Conservation (phyloP, 75 land plant species). For the Larix kaempferi region DNA sequence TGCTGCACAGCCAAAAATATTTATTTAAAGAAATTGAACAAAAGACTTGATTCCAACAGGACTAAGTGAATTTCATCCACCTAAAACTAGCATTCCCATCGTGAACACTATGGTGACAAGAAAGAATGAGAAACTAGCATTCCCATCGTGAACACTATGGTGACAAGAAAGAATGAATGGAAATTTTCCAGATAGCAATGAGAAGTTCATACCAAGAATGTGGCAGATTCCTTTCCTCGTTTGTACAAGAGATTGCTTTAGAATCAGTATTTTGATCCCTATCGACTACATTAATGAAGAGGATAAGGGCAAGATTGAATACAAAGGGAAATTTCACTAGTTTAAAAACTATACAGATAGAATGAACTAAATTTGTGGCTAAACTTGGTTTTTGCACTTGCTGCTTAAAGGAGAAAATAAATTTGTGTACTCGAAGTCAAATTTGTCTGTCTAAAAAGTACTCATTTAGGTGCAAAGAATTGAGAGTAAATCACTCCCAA, state of each 20-base stretch:
- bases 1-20: too few species aligned
- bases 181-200: too few species aligned
- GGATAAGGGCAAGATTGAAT: background rate
- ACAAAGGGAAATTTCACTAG: background rate
- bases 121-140: too few species aligned
- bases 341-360: background rate
- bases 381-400: background rate
- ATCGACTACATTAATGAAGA: conserved; percentile 42
- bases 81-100: too few species aligned
- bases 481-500: background rate
- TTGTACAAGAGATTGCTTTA: conserved; percentile 75
- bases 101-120: too few species aligned
- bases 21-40: too few species aligned
- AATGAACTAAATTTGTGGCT: background rate
- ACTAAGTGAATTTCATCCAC: too few species aligned
- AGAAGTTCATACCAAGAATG: conserved; percentile 86
- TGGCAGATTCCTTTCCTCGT: conserved; percentile 76
- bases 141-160: too few species aligned
- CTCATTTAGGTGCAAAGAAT: background rate
- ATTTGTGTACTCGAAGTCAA: too few species aligned
- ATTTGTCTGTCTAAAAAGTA: background rate
- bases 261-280: conserved; percentile 59
- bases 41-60: too few species aligned
- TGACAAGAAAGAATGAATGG: too few species aligned
- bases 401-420: background rate